Evolutionary conservation across 208 protist species (phyloP).

Genomic region (Wallacemonas sp.): DNA sequence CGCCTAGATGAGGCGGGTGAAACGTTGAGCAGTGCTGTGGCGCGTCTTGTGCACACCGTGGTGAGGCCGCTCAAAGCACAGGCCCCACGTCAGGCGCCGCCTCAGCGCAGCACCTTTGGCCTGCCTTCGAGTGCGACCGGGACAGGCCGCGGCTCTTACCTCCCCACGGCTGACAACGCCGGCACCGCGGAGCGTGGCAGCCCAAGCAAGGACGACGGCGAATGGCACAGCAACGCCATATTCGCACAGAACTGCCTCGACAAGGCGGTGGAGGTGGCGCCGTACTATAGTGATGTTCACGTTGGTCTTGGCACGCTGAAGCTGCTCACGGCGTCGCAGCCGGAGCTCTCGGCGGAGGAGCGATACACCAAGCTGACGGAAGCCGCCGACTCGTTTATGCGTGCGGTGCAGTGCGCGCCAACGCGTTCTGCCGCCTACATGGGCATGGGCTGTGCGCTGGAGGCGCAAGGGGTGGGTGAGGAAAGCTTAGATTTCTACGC

Average conservation of each 20-base stretch:
- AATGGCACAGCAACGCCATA: constrained; percentile 13
- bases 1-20: constrained; percentile 22
- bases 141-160: background rate
- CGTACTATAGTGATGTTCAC: constrained; percentile 55
- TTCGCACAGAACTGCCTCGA: constrained; percentile 14
- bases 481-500: constrained; percentile 61
- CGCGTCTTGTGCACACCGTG: background rate
- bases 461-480: constrained; percentile 56
- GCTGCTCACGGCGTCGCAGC: constrained; percentile 49
- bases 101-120: constrained; percentile 15
- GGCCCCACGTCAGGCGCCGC: constrained; percentile 4
- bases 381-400: constrained; percentile 53
- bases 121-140: background rate
- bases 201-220: background rate
- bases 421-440: constrained; percentile 41
- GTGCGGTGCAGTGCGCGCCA: constrained; percentile 39
- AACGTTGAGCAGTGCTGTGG: constrained; percentile 7
- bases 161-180: background rate
- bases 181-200: background rate
- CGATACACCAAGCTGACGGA: constrained; percentile 43
- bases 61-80: constrained; percentile 11
- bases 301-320: constrained; percentile 46
- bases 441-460: constrained; percentile 57
- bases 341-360: constrained; percentile 27
- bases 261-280: background rate